Conservation (phyloP, 1,139 yeast genomes). For the Pichia sp. region DNA sequence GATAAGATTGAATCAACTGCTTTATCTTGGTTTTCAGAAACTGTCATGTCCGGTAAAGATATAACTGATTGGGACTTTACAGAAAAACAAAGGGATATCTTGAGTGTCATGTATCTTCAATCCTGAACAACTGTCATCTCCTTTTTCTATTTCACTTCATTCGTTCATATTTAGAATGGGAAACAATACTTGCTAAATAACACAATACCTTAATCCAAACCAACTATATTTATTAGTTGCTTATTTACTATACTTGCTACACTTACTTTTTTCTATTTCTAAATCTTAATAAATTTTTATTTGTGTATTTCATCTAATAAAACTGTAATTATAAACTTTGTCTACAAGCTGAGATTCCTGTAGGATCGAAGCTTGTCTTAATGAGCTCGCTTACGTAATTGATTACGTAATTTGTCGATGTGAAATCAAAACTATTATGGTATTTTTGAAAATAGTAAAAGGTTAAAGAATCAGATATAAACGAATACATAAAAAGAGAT, state of each 20-base stretch:
- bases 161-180: too few species aligned
- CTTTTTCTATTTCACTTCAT: neutral
- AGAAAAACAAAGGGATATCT: slow-evolving; percentile 19
- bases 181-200: neutral
- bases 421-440: too few species aligned
- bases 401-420: too few species aligned
- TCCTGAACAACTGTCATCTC: neutral
- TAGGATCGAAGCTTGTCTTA: too few species aligned
- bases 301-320: neutral
- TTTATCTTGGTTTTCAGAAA: slow-evolving; percentile 26
- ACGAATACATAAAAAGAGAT: too few species aligned
- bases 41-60: slow-evolving; percentile 20
- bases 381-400: too few species aligned
- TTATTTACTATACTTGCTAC: neutral
- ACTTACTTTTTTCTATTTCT: neutral
- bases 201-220: too few species aligned
- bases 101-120: slow-evolving; percentile 11
- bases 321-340: too few species aligned
- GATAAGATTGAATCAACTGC: slow-evolving; percentile 35
- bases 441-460: too few species aligned
- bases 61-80: slow-evolving; percentile 28
- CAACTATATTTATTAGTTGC: neutral
- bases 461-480: too few species aligned
- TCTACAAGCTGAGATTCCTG: too few species aligned
- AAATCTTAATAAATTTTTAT: neutral